These are phyloP conservation scores for Penicillium pancosmium DNA, from an alignment of 495 filamentous ascomycete species.

Conservation along the genomic window DNA sequence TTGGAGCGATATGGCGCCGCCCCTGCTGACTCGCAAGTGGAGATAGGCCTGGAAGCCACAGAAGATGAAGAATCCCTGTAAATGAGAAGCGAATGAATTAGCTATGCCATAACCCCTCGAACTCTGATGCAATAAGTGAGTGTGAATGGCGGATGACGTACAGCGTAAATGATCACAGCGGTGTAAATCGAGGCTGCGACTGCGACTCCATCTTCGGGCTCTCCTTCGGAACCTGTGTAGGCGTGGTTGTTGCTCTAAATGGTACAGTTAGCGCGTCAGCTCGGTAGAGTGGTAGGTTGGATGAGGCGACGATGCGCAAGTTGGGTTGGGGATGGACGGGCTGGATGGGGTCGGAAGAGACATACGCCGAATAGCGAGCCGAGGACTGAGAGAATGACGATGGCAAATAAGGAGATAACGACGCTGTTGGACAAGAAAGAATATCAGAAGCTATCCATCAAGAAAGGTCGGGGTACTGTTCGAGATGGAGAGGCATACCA, in stretches of 20 bases:
- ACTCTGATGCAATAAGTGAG: not conserved
- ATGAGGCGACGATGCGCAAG: constrained; percentile 11
- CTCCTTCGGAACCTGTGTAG: constrained; percentile 73
- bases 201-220: constrained; percentile 71
- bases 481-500: constrained; percentile 56
- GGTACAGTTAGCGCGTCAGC: constrained; percentile 14
- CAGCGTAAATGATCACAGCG: constrained; percentile 81
- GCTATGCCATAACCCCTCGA: not conserved
- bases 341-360: constrained; percentile 5
- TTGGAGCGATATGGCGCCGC: constrained; percentile 79
- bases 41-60: constrained; percentile 84
- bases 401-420: constrained; percentile 84
- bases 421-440: constrained; percentile 54
- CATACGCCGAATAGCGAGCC: constrained; percentile 74
- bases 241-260: constrained; percentile 69
- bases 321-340: not conserved
- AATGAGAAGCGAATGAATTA: not conserved
- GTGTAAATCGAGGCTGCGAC: constrained; percentile 83
- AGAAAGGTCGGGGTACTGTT: not conserved
- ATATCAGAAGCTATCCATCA: constrained; percentile 19
- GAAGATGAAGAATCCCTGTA: constrained; percentile 83
- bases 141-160: constrained; percentile 49
- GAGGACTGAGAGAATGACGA: constrained; percentile 83
- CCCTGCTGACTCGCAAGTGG: constrained; percentile 73
- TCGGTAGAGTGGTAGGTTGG: not conserved